phyloP scores from a whole-genome alignment of 345 rosid species.

The Orychophragmus violaceus region DNA sequence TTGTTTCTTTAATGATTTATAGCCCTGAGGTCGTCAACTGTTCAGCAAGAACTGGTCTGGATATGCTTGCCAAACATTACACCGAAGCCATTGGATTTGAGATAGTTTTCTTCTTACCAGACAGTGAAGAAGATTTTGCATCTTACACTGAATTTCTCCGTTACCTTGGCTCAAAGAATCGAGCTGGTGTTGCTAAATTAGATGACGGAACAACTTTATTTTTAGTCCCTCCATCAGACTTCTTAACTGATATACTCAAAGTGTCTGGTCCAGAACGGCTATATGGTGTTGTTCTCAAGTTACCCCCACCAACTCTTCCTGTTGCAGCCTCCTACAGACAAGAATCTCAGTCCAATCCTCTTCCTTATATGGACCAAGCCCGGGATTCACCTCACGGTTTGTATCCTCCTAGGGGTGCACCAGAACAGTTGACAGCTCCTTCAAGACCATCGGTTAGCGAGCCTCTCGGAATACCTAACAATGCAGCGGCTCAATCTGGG shows the following conservation, averaged over 20 bases:
- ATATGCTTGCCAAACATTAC: constrained; percentile 81
- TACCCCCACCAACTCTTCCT: constrained; percentile 53
- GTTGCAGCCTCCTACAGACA: constrained; percentile 34
- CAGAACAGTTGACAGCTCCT: constrained; percentile 35
- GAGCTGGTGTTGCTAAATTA: constrained; percentile 97
- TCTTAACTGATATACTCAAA: constrained; percentile 69
- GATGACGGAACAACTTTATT: constrained; percentile 93
- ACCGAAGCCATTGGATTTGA: constrained; percentile 80
- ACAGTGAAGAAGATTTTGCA: constrained; percentile 90
- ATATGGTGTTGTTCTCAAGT: constrained; percentile 89
- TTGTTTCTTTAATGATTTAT: constrained; percentile 11
- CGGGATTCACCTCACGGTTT: too few relatives aligned
- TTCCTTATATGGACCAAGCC: too few relatives aligned
- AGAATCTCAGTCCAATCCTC: constrained; percentile 39
- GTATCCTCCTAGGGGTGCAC: too few relatives aligned
- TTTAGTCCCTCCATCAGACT: constrained; percentile 95
- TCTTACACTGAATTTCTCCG: constrained; percentile 95
- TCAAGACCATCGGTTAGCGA: constrained; percentile 40
- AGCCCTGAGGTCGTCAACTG: constrained; percentile 92
- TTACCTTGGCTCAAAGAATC: constrained; percentile 81
- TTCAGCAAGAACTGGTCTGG: constrained; percentile 96
- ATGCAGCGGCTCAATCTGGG: constrained; percentile 32
- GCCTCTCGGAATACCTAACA: constrained; percentile 25
- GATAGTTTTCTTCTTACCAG: constrained; percentile 85
- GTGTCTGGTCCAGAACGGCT: constrained; percentile 82